Conservation (phyloP, 2,329 filamentous ascomycete genomes). For the Clonostachys solani region DNA sequence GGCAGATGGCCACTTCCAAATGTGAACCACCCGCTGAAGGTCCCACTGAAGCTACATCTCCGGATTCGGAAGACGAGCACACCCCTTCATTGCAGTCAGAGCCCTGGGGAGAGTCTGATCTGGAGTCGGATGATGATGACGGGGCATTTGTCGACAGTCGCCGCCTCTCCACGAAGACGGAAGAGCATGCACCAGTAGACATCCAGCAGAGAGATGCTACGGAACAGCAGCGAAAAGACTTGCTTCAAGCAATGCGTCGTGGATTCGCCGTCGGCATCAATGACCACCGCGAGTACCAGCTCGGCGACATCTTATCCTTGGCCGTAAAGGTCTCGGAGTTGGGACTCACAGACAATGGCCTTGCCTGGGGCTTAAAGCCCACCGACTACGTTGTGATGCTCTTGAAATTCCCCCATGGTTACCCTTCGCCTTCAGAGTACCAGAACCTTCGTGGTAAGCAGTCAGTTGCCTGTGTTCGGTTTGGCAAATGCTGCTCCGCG, state of each 20-base stretch:
- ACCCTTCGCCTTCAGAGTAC: slow-evolving; percentile 54
- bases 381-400: slow-evolving; percentile 68
- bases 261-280: not conserved
- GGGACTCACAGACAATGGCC: slow-evolving; percentile 65
- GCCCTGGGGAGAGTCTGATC: not conserved
- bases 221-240: not conserved
- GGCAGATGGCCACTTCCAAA: not conserved
- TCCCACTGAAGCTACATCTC: too few relatives aligned
- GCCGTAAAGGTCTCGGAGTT: slow-evolving; percentile 65
- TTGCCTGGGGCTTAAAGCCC: slow-evolving; percentile 65
- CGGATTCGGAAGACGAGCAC: too few relatives aligned
- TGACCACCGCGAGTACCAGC: not conserved
- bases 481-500: not conserved
- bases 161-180: too few relatives aligned
- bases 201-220: not conserved
- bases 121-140: not conserved
- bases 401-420: slow-evolving; percentile 57
- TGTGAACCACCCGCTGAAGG: not conserved
- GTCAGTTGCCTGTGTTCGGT: not conserved
- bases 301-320: slow-evolving; percentile 46
- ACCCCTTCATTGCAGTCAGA: too few relatives aligned
- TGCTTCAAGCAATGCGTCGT: not conserved
- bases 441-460: not conserved
- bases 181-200: too few relatives aligned
- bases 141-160: too few relatives aligned